Evolutionary conservation across 805 yeast species (phyloP), one percentile per base, ranked within the genome.

Genomic region (Metschnikowia arizonensis): DNA sequence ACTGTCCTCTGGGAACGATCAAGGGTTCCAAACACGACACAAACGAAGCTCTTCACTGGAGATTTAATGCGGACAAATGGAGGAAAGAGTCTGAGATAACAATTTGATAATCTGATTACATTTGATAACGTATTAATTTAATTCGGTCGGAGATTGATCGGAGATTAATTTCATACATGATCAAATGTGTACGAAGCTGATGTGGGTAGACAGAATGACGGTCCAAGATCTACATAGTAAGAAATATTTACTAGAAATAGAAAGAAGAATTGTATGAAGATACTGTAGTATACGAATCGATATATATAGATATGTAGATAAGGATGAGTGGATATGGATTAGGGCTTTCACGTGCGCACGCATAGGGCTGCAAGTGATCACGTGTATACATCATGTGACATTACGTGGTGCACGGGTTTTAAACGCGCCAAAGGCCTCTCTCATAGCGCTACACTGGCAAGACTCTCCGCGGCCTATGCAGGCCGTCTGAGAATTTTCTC

Each of bases 1-100:
- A 83, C 59, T 83, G 79, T 12, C 83, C 86, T 10, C 82, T 88
- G 44, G 91, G 93, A 34, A 68, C 84, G 2, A 49, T 64, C 17
- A 73, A 70, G 49, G 78, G 75, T 42, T 76, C 78, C 3, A 82
- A 81, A 55, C 75, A 80, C 34, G 86, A 80, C 47, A 54, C 63
- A 15, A 76, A 73, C 15, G 65, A 68, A 2, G 60, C 78, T 12
- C 66, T 72, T 33, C 95, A 86, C 63, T 86, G 95, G 95, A 79
- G 90, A 68, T 78, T 83, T 53, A 68, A 67, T 48, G 68, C 76
- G 44, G 65, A 67, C 28, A 72, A 72, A 46, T 81, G 85, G 79
- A 73, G 73, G 46, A 62, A 66, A 10, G 93, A 85, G 58, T 61
- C 67, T 33, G 91, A 85, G 53, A 73, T 85, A 35, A 69, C 59